Evolutionary conservation across 2,329 filamentous ascomycete genomes (phyloP).

Genomic region (Penicillium sp.): DNA sequence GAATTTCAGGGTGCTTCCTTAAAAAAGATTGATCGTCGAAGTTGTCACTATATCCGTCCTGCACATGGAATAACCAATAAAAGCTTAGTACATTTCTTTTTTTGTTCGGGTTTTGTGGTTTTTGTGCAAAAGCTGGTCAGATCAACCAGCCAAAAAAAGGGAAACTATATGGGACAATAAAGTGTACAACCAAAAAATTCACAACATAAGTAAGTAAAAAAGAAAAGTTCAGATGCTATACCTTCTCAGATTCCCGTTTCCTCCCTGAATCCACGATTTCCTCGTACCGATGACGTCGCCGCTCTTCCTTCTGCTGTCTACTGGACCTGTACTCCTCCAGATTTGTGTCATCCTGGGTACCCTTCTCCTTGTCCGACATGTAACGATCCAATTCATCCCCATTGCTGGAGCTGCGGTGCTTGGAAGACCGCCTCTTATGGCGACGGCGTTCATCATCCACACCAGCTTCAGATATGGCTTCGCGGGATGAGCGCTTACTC

Average conservation of each 20-base stretch:
- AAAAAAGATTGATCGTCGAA: slow-evolving; percentile 58
- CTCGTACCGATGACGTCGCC: slow-evolving; percentile 37
- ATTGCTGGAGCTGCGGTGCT: slow-evolving; percentile 38
- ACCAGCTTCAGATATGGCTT: slow-evolving; percentile 38
- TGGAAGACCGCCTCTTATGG: slow-evolving; percentile 45
- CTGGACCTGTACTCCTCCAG: slow-evolving; percentile 34
- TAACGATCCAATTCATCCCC: slow-evolving; percentile 48
- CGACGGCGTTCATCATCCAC: slow-evolving; percentile 43
- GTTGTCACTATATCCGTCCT: slow-evolving; percentile 39
- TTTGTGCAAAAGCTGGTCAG: slow-evolving; percentile 19
- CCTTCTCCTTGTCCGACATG: slow-evolving; percentile 45
- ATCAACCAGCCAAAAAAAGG: slow-evolving; percentile 19
- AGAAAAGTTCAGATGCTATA: slow-evolving; percentile 37
- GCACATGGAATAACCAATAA: slow-evolving; percentile 30
- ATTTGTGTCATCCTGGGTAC: slow-evolving; percentile 40
- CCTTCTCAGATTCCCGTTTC: slow-evolving; percentile 37
- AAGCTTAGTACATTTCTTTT: slow-evolving; percentile 33
- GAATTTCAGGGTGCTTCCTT: slow-evolving; percentile 62
- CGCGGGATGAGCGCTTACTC: slow-evolving; percentile 30
- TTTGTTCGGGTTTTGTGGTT: slow-evolving; percentile 20
- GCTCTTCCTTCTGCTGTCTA: slow-evolving; percentile 37
- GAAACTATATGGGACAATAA: slow-evolving; percentile 30
- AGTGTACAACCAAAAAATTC: slow-evolving; percentile 28
- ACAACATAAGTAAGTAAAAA: slow-evolving; percentile 26
- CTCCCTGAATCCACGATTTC: slow-evolving; percentile 36